Conservation (phyloP, 2,329 filamentous ascomycete genomes). For the Colletotrichum neosansevieriae region DNA sequence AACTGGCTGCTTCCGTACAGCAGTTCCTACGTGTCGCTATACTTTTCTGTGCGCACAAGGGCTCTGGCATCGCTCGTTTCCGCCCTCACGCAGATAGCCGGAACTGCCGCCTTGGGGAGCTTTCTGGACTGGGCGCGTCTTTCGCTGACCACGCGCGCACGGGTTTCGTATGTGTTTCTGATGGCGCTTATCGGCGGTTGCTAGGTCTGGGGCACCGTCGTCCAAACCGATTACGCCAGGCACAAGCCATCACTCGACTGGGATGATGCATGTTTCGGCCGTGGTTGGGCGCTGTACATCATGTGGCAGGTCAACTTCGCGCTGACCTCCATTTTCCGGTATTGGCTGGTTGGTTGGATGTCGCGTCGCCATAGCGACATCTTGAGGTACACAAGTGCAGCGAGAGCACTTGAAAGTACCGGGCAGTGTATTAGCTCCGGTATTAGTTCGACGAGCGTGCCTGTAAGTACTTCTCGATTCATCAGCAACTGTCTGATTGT, state of each 20-base stretch:
- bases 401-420: conserved; percentile 45
- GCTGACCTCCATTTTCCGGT: conserved; percentile 50
- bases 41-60: conserved; percentile 42
- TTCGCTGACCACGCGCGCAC: conserved; percentile 32
- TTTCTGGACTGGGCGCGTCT: conserved; percentile 46
- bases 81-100: conserved; percentile 44
- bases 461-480: conserved; percentile 20
- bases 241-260: conserved; percentile 45
- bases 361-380: conserved; percentile 45
- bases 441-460: conserved; percentile 47
- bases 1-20: no score
- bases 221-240: conserved; percentile 46
- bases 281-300: conserved; percentile 49
- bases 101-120: conserved; percentile 43
- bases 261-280: conserved; percentile 44
- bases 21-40: conserved; percentile 31
- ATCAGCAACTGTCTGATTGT: neutral
- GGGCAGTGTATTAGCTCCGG: conserved; percentile 44
- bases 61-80: conserved; percentile 44
- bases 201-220: conserved; percentile 47
- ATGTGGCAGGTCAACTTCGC: conserved; percentile 49
- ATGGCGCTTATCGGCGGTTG: conserved; percentile 45
- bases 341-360: conserved; percentile 48
- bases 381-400: conserved; percentile 44
- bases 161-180: conserved; percentile 43